Evolutionary conservation across 306 rosid genomes (phyloP).

Genomic region (Ziziphus jujuba): DNA sequence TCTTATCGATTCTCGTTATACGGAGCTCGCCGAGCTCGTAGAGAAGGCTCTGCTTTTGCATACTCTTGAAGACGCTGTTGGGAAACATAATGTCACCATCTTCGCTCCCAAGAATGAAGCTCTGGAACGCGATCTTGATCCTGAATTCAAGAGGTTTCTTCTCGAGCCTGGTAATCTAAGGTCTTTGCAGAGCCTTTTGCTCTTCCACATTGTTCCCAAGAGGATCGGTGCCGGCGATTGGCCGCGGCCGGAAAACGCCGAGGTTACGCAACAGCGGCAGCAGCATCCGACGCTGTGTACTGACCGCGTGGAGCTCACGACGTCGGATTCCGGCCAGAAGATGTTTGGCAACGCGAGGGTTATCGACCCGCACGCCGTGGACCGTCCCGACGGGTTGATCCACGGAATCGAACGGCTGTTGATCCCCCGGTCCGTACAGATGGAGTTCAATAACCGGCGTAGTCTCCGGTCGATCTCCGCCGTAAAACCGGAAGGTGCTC

Average conservation of each 20-base stretch:
- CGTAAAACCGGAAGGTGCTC: conserved; percentile 34
- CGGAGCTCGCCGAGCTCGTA: conserved; percentile 31
- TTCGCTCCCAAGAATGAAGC: conserved; percentile 35
- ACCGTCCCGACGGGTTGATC: conserved; percentile 30
- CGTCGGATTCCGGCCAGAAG: conserved; percentile 20
- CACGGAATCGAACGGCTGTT: conserved; percentile 34
- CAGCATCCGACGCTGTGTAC: conserved; percentile 11
- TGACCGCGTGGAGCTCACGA: conserved; percentile 11
- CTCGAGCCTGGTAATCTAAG: conserved; percentile 30
- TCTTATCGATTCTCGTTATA: conserved; percentile 32
- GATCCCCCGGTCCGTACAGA: conserved; percentile 27
- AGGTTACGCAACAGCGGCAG: neutral
- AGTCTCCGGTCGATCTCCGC: conserved; percentile 25
- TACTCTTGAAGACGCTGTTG: conserved; percentile 26
- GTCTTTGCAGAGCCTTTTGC: conserved; percentile 27
- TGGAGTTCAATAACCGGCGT: conserved; percentile 29
- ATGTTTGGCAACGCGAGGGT: conserved; percentile 26
- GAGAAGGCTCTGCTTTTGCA: conserved; percentile 31
- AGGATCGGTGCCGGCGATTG: conserved; percentile 21
- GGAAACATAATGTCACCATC: conserved; percentile 26
- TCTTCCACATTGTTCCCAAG: conserved; percentile 30
- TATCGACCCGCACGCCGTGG: conserved; percentile 24
- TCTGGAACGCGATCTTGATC: conserved; percentile 34
- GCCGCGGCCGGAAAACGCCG: conserved; percentile 8
- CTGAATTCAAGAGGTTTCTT: conserved; percentile 30